phyloP scores from a whole-genome alignment of 2,329 filamentous ascomycete species.

The Neocucurbitaria cava region DNA sequence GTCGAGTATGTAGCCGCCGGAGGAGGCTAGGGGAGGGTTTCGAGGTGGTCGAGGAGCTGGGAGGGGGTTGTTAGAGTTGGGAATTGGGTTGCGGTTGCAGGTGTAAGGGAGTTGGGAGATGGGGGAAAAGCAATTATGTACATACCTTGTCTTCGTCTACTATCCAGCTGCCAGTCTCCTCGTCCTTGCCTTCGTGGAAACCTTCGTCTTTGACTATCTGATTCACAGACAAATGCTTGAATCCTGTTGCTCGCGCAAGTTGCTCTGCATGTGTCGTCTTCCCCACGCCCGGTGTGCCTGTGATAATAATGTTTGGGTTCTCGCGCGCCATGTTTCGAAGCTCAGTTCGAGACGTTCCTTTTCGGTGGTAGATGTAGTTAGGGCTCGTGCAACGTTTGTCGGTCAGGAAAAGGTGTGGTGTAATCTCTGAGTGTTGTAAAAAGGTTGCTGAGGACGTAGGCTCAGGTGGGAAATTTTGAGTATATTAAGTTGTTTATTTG shows the following conservation, averaged over 20 bases:
- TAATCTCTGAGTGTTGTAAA: background rate
- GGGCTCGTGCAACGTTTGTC: background rate
- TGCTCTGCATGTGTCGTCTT: conserved; percentile 92
- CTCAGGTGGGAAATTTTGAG: background rate
- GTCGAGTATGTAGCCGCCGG: conserved; percentile 88
- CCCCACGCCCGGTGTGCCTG: conserved; percentile 92
- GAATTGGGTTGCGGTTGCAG: background rate
- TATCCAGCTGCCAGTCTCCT: conserved; percentile 85
- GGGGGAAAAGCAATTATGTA: background rate
- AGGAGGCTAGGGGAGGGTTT: conserved; percentile 69
- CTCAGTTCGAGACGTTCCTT: background rate
- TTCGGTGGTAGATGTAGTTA: background rate
- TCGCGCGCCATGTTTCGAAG: conserved; percentile 48
- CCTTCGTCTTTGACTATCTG: conserved; percentile 86
- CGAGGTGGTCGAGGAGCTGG: conserved; percentile 85
- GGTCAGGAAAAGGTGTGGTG: too few relatives aligned
- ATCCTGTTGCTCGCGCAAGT: conserved; percentile 75
- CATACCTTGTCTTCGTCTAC: conserved; percentile 94
- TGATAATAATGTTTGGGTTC: conserved; percentile 88
- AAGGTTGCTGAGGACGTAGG: too few relatives aligned
- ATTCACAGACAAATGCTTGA: conserved; percentile 88
- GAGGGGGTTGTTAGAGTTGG: too few relatives aligned
- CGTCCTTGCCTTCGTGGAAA: conserved; percentile 88
- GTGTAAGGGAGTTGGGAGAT: background rate
- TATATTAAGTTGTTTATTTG: background rate